phyloP scores from a whole-genome alignment of 192 early-diverging fungal species.

The Umbelopsis sp. region DNA sequence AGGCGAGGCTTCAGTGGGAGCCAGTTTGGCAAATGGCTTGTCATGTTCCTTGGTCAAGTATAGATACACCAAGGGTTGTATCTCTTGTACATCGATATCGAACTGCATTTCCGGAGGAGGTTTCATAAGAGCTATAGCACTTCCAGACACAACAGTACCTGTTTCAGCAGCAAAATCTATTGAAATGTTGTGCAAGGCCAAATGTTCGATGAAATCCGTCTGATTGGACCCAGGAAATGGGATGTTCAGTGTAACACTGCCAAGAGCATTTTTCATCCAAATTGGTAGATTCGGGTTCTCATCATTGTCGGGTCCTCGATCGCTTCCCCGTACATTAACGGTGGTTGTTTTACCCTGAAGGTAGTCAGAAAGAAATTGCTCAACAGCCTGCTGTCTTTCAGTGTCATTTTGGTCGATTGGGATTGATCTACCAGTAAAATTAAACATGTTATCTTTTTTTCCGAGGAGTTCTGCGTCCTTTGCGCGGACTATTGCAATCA shows the following conservation, averaged over 20 bases:
- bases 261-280: constrained; percentile 36
- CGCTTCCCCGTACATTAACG: constrained; percentile 33
- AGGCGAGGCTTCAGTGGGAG: constrained; percentile 22
- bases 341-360: constrained; percentile 30
- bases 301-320: constrained; percentile 28
- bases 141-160: constrained; percentile 32
- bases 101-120: constrained; percentile 38
- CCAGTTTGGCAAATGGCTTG: constrained; percentile 34
- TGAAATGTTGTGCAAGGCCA: constrained; percentile 27
- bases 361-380: constrained; percentile 31
- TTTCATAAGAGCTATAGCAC: constrained; percentile 31
- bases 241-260: constrained; percentile 20
- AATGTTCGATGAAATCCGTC: constrained; percentile 34
- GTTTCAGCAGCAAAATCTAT: constrained; percentile 35
- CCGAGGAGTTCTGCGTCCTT: constrained; percentile 28
- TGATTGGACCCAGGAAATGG: constrained; percentile 41
- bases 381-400: background rate
- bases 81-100: constrained; percentile 28
- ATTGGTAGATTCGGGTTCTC: constrained; percentile 20
- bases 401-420: constrained; percentile 21
- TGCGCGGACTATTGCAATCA: constrained; percentile 37
- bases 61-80: constrained; percentile 30
- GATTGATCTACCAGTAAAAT: constrained; percentile 31
- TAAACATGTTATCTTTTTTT: constrained; percentile 30
- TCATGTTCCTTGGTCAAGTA: constrained; percentile 24